These are phyloP conservation scores for Dioszegia crocea DNA, from an alignment of 768 basidiomycete species.

Conservation along the genomic window DNA sequence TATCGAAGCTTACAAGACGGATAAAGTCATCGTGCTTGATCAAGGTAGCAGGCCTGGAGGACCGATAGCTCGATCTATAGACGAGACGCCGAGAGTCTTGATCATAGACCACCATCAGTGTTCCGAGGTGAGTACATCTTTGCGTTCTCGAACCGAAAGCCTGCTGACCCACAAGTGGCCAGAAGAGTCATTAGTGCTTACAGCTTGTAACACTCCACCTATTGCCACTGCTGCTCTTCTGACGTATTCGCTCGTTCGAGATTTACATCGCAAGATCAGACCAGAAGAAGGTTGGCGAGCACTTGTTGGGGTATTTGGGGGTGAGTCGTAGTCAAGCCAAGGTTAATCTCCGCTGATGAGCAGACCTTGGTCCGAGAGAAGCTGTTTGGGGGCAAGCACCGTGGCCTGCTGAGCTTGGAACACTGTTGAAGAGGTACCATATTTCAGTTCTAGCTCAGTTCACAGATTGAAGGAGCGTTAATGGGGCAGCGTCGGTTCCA, in stretches of 20 bases:
- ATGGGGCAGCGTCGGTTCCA: slow-evolving; percentile 49
- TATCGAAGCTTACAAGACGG: slow-evolving; percentile 43
- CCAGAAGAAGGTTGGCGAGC: slow-evolving; percentile 51
- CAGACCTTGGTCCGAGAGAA: slow-evolving; percentile 42
- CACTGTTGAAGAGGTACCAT: slow-evolving; percentile 39
- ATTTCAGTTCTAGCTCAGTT: neutral
- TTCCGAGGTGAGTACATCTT: slow-evolving; percentile 37
- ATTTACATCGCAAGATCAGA: slow-evolving; percentile 46
- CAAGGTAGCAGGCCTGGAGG: slow-evolving; percentile 54
- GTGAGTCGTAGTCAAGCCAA: slow-evolving; percentile 29
- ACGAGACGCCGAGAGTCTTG: slow-evolving; percentile 33
- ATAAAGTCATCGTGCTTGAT: slow-evolving; percentile 53
- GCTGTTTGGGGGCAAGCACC: slow-evolving; percentile 44
- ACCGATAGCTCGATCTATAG: slow-evolving; percentile 30
- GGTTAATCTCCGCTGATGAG: slow-evolving; percentile 1
- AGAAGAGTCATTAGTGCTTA: slow-evolving; percentile 49
- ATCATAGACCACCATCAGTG: slow-evolving; percentile 57
- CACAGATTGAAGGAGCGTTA: neutral
- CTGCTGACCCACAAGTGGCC: slow-evolving; percentile 46
- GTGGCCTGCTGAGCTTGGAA: slow-evolving; percentile 49
- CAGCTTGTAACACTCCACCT: slow-evolving; percentile 52
- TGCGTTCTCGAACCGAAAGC: too few relatives aligned
- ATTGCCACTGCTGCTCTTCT: slow-evolving; percentile 54
- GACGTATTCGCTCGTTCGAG: slow-evolving; percentile 52
- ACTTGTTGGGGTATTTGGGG: slow-evolving; percentile 54